Conservation (phyloP, 2,329 filamentous ascomycete genomes). For the Aspergillus hiratsukae region DNA sequence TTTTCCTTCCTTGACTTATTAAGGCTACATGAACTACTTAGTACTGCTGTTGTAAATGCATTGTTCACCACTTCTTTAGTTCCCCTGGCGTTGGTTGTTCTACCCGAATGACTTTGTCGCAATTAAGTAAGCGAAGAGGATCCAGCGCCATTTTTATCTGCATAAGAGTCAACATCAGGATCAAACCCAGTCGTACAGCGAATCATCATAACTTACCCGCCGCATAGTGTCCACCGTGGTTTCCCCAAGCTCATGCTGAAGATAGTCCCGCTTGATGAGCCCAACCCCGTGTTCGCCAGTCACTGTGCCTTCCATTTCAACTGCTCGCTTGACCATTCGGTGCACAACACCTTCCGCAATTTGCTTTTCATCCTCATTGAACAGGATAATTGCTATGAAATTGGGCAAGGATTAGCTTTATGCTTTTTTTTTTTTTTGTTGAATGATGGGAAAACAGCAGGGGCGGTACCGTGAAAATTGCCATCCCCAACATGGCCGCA, state of each 20-base stretch:
- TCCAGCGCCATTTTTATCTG: conserved; percentile 62
- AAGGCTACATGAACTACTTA: not conserved
- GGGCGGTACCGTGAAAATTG: conserved; percentile 61
- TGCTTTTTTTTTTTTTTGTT: not conserved
- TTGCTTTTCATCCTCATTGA: conserved; percentile 54
- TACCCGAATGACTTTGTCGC: conserved; percentile 61
- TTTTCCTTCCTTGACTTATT: not conserved
- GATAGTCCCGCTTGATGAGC: conserved; percentile 63
- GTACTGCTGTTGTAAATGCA: not conserved
- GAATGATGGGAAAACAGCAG: not conserved
- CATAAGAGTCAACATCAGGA: conserved; percentile 14
- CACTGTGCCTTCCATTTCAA: conserved; percentile 67
- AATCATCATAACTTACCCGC: conserved; percentile 42
- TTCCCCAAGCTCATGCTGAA: conserved; percentile 58
- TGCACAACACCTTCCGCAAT: conserved; percentile 59
- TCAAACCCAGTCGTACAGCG: not conserved
- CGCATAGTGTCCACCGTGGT: conserved; percentile 62
- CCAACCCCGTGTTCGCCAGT: conserved; percentile 70
- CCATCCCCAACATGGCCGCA: conserved; percentile 71
- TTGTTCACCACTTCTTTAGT: conserved; percentile 42
- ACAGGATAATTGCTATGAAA: conserved; percentile 54
- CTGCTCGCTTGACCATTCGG: conserved; percentile 64
- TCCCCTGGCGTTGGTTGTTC: conserved; percentile 48
- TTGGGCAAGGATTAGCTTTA: not conserved
- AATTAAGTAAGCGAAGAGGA: conserved; percentile 61